phyloP scores from a whole-genome alignment of 2,329 filamentous ascomycete species.

The Colletotrichum navitas region DNA sequence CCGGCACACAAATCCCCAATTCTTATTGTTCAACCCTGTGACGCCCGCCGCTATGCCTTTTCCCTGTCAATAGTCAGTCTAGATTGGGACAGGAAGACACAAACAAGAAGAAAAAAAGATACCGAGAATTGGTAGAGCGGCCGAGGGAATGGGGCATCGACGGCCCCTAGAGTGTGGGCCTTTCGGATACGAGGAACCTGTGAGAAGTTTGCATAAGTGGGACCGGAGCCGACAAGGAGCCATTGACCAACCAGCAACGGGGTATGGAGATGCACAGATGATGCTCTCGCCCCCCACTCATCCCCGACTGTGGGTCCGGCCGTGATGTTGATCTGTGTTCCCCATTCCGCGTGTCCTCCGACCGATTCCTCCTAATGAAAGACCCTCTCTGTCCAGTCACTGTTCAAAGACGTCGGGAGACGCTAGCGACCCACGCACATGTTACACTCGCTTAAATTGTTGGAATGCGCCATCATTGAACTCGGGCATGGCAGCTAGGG shows the following conservation, averaged over 20 bases:
- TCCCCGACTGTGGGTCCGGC: conserved; percentile 31
- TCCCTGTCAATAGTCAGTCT: too few relatives aligned
- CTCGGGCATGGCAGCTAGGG: conserved; percentile 1
- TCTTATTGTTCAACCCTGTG: too few relatives aligned
- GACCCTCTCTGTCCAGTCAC: background rate
- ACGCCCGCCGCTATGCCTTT: too few relatives aligned
- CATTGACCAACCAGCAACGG: conserved; percentile 37
- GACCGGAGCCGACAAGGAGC: conserved; percentile 26
- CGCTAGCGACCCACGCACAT: conserved; percentile 11
- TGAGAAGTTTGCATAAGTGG: conserved; percentile 37
- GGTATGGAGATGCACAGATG: background rate
- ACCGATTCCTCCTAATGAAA: background rate
- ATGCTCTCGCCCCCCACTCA: conserved; percentile 17
- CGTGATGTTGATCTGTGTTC: background rate
- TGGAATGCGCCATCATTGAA: conserved; percentile 35
- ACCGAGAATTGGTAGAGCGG: background rate
- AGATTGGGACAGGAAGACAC: too few relatives aligned
- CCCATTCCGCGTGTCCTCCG: conserved; percentile 33
- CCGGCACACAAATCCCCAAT: too few relatives aligned
- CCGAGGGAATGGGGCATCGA: conserved; percentile 3
- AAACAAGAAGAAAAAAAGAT: background rate
- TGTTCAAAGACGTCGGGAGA: background rate
- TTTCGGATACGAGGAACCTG: conserved; percentile 31
- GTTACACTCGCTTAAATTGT: conserved; percentile 40
- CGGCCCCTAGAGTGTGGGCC: conserved; percentile 9